Base-by-base conservation (phyloP, 257 asterid species). In the Primulina tabacum region DNA sequence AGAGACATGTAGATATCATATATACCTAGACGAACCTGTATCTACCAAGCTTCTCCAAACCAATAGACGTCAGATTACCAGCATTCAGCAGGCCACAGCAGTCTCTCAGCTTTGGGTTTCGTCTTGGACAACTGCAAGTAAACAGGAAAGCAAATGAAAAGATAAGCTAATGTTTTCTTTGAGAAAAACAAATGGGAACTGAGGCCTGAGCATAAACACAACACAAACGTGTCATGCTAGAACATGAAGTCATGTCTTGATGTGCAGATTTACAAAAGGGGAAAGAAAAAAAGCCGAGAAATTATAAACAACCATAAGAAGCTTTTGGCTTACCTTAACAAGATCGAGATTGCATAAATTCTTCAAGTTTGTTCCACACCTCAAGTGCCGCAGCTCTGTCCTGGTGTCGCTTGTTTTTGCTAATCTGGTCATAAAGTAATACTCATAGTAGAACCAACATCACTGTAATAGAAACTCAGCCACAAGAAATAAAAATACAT, bases 331-430 rank as follows among this genome's bases (percentile, higher is more conserved):
- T 78, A 81, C 85, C 84, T 79, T 90, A 92, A 69, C 82, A 94
- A 18, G 96, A 84, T 66, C 98, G 94, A 57, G 99, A 91, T 60
- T 96, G 86, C 98, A 92, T 89, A 62, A 95, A 95, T 79, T 95
- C 99, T 85, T 95, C 99, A 60, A 95, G 98, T 68, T 88, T 92
- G 66, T 95, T 96, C 99, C 99, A 95, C 76, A 95, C 97, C 88
- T 95, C 98, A 64, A 95, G 94, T 5, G 99, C 99, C 28, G 99
- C 99, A 78, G 98, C 96, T 79, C 98, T 83, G 77, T 91, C 97
- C 73, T 92, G 99, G 76, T 94, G 99, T 1, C 99, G 78, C 81
- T 94, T 89, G 75, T 94, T 95, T 84, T 92, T 95, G 82, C 99
- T 92, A 17, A 94, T 85, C 97, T 94, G 93, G 67, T 78, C 71